Conservation (phyloP, 1,284 basidiomycete genomes). For the Flammula alnicola region DNA sequence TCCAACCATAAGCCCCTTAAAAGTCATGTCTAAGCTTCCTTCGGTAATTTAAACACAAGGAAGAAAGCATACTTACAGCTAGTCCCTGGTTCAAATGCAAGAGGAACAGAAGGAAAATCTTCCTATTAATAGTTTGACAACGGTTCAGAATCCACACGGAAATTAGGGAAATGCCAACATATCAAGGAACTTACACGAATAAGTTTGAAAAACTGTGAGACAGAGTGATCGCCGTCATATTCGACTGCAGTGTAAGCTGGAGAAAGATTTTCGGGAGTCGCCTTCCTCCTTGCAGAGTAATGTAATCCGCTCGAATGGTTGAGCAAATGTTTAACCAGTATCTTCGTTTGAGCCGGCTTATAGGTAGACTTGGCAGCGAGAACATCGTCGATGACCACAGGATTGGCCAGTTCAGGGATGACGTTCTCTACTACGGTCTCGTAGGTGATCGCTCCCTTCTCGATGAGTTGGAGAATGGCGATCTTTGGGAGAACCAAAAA, state of each 20-base stretch:
- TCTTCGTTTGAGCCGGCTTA: conserved; percentile 21
- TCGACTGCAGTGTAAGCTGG: conserved; percentile 17
- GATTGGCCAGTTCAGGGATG: conserved; percentile 27
- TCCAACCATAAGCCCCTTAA: conserved; percentile 29
- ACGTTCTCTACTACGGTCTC: conserved; percentile 23
- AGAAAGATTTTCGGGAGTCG: conserved; percentile 7
- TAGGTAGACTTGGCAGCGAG: conserved; percentile 10
- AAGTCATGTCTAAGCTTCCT: not conserved
- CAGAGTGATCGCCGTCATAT: conserved; percentile 20
- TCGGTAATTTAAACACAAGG: not conserved
- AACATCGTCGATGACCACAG: conserved; percentile 21
- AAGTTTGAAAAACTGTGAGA: conserved; percentile 18
- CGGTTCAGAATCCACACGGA: not conserved
- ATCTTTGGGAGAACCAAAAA: conserved; percentile 18
- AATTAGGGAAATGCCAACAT: too few relatives aligned
- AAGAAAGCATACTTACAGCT: conserved; percentile 25
- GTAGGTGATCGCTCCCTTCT: conserved; percentile 22
- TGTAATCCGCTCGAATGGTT: conserved; percentile 30
- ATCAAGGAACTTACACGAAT: conserved; percentile 8
- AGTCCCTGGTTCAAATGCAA: conserved; percentile 31
- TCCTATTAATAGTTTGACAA: conserved; percentile 4
- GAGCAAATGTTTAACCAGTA: conserved; percentile 25
- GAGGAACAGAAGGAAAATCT: conserved; percentile 21
- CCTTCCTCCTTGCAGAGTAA: conserved; percentile 2
- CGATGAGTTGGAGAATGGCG: conserved; percentile 29